Evolutionary conservation across 257 asterid species (phyloP).

Genomic region (Petunia secreta): DNA sequence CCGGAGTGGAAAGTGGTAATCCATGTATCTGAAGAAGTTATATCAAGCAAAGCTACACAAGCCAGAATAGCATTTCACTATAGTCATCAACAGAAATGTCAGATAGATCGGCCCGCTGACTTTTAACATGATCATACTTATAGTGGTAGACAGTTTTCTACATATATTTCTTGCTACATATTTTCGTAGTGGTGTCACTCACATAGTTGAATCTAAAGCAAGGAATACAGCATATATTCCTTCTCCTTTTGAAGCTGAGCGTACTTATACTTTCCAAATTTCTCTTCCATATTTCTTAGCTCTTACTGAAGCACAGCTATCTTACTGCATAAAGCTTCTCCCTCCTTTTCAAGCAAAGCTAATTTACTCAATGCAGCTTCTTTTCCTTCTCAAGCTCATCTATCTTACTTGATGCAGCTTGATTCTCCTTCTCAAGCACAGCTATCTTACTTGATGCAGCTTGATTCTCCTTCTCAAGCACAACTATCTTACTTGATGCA

Average conservation of each 20-base stretch:
- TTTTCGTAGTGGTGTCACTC: no score
- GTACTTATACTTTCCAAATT: not conserved
- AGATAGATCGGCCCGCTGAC: no score
- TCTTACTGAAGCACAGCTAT: not conserved
- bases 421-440: not conserved
- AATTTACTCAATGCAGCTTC: not conserved
- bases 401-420: not conserved
- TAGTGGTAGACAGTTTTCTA: no score
- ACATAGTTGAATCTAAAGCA: not conserved
- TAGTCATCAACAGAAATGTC: no score
- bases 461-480: no score
- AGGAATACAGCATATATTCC: not conserved
- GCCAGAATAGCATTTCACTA: not conserved
- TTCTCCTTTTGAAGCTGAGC: not conserved
- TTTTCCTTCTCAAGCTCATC: not conserved
- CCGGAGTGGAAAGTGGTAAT: no score
- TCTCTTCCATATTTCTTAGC: not conserved
- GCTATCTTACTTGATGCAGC: not conserved
- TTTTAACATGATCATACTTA: no score
- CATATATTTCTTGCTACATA: no score
- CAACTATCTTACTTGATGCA: no score
- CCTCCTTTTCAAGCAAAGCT: not conserved
- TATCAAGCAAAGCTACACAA: constrained; percentile 14
- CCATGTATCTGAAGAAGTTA: not conserved
- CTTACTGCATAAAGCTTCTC: not conserved